Evolutionary conservation across 2,329 filamentous ascomycete species (phyloP), one percentile per base, ranked within the genome.

Genomic region (Xylogone sp.): DNA sequence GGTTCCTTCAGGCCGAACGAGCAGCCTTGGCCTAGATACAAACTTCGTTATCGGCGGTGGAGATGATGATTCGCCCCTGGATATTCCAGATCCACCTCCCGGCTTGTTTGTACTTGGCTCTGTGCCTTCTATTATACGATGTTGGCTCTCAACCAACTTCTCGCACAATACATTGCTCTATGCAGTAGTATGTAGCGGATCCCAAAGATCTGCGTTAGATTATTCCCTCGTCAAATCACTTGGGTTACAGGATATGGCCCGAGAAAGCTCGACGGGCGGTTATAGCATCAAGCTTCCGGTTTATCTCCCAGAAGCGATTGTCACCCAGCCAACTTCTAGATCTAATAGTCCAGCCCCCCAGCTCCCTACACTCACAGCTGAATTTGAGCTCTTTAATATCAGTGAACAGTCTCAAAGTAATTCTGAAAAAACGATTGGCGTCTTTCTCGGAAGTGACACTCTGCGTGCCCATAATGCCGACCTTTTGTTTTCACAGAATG

Each of bases 41-140:
- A 81, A 83, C 66, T 83, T 87, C 62, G 74, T 82, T 59, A 77
- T 81, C 59, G 77, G 79, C 52, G 77, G 77, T 21, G 81, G 85
- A 46, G 80, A 84, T 34, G 81, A 84, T 50, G 82, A 84, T 52
- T 89, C 87, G 27, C 84, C 89, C 10, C 69, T 88, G 47, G 84
- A 89, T 50, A 82, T 86, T 21, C 85, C 86, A 21, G 83, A 82
- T 42, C 87, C 93, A 42, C 89, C 92, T 18, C 90, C 91, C 31
- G 90, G 90, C 8, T 77, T 97, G 53, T 90, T 91, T 66, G 81
- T 96, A 48, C 76, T 97, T 16, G 91, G 93, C 12, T 87, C 92
- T 6, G 91, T 96, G 5, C 94, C 94, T 5, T 90, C 91, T 24
- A 96, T 99, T 59, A 89, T 97, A 52, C 87, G 94, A 55, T 99